phyloP scores from a whole-genome alignment of 805 yeast species.

The Diddensiella transvaalensis region DNA sequence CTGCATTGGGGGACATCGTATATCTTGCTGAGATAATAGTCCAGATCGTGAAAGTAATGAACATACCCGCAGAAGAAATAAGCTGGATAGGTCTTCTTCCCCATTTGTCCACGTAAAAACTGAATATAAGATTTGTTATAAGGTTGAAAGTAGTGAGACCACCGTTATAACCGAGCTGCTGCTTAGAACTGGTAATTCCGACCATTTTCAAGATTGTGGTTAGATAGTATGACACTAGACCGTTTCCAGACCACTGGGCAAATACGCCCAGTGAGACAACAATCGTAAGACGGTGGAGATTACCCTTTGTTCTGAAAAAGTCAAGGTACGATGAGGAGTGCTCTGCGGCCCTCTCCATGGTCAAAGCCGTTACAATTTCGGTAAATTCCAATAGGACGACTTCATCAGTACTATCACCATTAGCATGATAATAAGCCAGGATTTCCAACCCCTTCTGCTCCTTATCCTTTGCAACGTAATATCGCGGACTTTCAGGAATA shows the following conservation, averaged over 20 bases:
- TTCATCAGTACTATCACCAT: slow-evolving; percentile 19
- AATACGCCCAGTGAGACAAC: slow-evolving; percentile 13
- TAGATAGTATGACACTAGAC: slow-evolving; percentile 39
- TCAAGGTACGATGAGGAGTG: slow-evolving; percentile 8
- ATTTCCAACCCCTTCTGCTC: slow-evolving; percentile 2
- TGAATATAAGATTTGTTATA: slow-evolving; percentile 5
- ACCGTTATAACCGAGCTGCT: slow-evolving; percentile 22
- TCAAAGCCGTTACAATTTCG: slow-evolving; percentile 7
- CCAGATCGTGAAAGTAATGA: slow-evolving; percentile 33
- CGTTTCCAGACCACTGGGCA: slow-evolving; percentile 19
- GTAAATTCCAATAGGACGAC: slow-evolving; percentile 3
- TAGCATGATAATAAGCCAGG: slow-evolving; percentile 3
- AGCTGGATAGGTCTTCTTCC: slow-evolving; percentile 65
- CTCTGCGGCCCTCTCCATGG: slow-evolving; percentile 1
- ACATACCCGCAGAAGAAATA: slow-evolving; percentile 59
- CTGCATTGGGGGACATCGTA: slow-evolving; percentile 9
- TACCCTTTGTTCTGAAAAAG: slow-evolving; percentile 14
- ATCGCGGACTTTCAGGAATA: slow-evolving; percentile 79
- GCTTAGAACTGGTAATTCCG: slow-evolving; percentile 41
- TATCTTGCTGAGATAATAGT: slow-evolving; percentile 23
- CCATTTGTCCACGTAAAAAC: slow-evolving; percentile 43
- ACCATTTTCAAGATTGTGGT: slow-evolving; percentile 48
- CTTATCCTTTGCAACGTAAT: slow-evolving; percentile 43
- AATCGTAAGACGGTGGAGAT: slow-evolving; percentile 10
- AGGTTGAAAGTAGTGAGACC: slow-evolving; percentile 8